A percentile compares a stretch with the other conserved stretches of the same genome.
These are phyloP conservation scores for Hypomyces perniciosus DNA, from an alignment of 2,329 filamentous ascomycete species.

Conservation along the genomic window DNA sequence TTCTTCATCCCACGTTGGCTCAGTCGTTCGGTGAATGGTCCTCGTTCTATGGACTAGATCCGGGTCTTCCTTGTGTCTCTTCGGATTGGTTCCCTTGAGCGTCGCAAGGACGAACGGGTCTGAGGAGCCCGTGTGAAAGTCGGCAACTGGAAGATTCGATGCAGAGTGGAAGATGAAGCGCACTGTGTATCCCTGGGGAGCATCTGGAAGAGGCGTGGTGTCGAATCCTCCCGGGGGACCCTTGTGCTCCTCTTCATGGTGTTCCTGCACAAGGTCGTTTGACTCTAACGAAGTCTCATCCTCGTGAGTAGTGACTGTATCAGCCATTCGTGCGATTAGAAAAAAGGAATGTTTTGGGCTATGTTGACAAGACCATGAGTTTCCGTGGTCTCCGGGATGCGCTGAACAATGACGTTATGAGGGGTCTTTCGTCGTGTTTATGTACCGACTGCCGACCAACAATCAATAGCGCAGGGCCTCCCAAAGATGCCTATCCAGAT, in stretches of 20 bases:
- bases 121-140: conserved; percentile 69
- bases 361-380: too few species aligned
- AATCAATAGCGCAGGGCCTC: too few species aligned
- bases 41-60: conserved; percentile 66
- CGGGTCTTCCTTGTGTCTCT: conserved; percentile 81
- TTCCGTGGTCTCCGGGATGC: too few species aligned
- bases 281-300: conserved; percentile 7
- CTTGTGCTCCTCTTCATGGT: conserved; percentile 17
- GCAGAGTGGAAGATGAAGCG: conserved; percentile 81
- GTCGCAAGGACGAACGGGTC: conserved; percentile 79
- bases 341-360: background rate
- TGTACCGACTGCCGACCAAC: too few species aligned
- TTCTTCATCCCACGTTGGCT: conserved; percentile 75
- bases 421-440: too few species aligned
- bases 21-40: conserved; percentile 64
- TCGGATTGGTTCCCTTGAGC: conserved; percentile 63
- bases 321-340: background rate
- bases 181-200: conserved; percentile 74
- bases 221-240: conserved; percentile 73
- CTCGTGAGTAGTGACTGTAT: conserved; percentile 3
- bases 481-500: too few species aligned
- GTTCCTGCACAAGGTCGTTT: background rate
- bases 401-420: too few species aligned
- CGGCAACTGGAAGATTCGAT: conserved; percentile 73
- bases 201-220: conserved; percentile 66